phyloP scores from a whole-genome alignment of 495 filamentous ascomycete species.

The Penicillium arizonense region DNA sequence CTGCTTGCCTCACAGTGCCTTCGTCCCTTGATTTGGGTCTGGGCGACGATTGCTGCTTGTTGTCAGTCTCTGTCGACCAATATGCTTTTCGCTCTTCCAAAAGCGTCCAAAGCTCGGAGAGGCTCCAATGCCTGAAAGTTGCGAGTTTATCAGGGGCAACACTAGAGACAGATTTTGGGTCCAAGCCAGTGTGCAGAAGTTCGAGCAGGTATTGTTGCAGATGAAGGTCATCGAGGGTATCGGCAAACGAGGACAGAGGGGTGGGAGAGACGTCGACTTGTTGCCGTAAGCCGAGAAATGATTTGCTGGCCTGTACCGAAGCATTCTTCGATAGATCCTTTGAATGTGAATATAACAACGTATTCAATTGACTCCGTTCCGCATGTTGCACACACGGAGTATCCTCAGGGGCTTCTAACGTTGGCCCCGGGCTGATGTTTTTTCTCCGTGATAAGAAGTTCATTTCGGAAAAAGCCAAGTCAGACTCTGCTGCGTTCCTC shows the following conservation, averaged over 20 bases:
- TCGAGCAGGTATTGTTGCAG: constrained; percentile 17
- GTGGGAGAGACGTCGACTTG: background rate
- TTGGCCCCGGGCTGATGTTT: background rate
- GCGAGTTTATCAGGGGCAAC: background rate
- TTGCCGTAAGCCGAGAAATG: background rate
- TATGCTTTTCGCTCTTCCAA: constrained; percentile 15
- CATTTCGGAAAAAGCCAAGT: constrained; percentile 68
- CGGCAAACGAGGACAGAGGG: background rate
- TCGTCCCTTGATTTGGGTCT: background rate
- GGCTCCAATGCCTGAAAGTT: constrained; percentile 13
- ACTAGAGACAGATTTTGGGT: background rate
- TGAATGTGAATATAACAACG: background rate
- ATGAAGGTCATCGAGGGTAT: background rate
- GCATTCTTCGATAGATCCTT: background rate
- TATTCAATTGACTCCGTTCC: background rate
- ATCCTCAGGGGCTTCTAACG: background rate
- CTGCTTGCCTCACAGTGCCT: background rate
- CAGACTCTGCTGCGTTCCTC: constrained; percentile 48
- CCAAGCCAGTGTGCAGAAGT: constrained; percentile 16
- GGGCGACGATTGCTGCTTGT: background rate
- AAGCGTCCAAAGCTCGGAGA: constrained; percentile 25
- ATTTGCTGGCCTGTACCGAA: background rate
- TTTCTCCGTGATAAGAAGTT: constrained; percentile 51
- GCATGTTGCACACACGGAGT: background rate
- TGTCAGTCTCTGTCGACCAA: constrained; percentile 9